These are phyloP conservation scores for Wallacemonas sp. DNA, from an alignment of 208 protist species.

Conservation along the genomic window DNA sequence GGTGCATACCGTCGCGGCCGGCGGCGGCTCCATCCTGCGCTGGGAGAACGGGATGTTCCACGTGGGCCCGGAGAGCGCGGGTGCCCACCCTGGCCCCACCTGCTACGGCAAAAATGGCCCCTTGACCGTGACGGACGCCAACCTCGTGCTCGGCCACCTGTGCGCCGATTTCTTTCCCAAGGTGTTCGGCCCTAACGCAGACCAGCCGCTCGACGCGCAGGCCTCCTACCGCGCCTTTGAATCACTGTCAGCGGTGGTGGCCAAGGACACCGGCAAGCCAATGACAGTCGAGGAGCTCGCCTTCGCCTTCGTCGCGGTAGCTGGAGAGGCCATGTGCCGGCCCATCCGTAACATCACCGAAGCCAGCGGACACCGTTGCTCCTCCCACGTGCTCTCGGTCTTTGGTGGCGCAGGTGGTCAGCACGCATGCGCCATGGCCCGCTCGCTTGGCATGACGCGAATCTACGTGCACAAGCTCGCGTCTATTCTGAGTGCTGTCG, in stretches of 20 bases:
- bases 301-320: conserved; percentile 92
- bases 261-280: conserved; percentile 29
- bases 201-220: conserved; percentile 57
- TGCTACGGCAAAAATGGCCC: conserved; percentile 94
- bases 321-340: conserved; percentile 96
- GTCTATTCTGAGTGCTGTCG: conserved; percentile 92
- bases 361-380: conserved; percentile 84
- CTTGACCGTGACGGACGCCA: conserved; percentile 95
- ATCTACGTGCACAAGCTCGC: conserved; percentile 79
- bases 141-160: conserved; percentile 93
- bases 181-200: conserved; percentile 91
- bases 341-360: conserved; percentile 94
- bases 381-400: conserved; percentile 85
- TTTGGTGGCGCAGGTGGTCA: conserved; percentile 96
- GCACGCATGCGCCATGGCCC: conserved; percentile 94
- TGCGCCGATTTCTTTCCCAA: conserved; percentile 91
- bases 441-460: conserved; percentile 72
- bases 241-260: conserved; percentile 58
- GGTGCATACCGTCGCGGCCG: conserved; percentile 96
- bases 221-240: conserved; percentile 65
- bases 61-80: conserved; percentile 93
- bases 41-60: conserved; percentile 90
- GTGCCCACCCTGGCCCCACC: conserved; percentile 89
- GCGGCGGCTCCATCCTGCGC: conserved; percentile 92
- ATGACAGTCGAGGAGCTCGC: conserved; percentile 86